Base-by-base conservation (phyloP, 805 yeast species). In the Candida argentea region DNA sequence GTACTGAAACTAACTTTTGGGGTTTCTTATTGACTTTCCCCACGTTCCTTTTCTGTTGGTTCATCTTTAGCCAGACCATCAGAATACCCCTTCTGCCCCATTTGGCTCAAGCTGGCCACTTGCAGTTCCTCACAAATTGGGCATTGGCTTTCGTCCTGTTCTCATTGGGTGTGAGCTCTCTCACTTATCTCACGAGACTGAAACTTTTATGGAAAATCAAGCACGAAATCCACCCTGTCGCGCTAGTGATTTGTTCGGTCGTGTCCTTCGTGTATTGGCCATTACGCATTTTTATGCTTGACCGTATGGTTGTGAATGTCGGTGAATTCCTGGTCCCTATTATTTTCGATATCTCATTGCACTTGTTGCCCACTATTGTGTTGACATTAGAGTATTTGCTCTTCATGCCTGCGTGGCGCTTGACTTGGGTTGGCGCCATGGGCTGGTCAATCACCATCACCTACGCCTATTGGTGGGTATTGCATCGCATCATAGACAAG, bases 251-350 rank as follows among this genome's bases (percentile, higher is more conserved):
- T 11, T 87, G 79, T 44, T 55, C 66, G 7, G 59, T 79, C 13
- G 85, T 81, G 11, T 61, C 82, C 0, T 19, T 55, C 2, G 70
- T 80, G 10, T 81, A 81, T 47, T 81, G 91, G 89, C 73, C 76
- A 0, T 59, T 80, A 37, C 57, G 74, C 36, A 32, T 78, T 11
- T 69, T 73, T 41, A 64, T 66, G 28, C 43, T 66, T 20, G 54
- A 57, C 13, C 44, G 74, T 30, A 74, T 80, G 21, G 51, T 68
- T 28, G 39, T 48, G 10, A 57, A 56, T 28, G 14, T 24, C 3
- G 36, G 32, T 4, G 53, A 38, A 5, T 38, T 48, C 23, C 41
- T 50, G 5, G 57, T 77, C 16, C 75, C 80, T 2, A 13, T 74
- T 10, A 18, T 36, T 2, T 55, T 72, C 5, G 89, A 79, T 44